These are phyloP conservation scores for Raphanus raphanistrum DNA, from an alignment of 345 rosid species.

Conservation along the genomic window DNA sequence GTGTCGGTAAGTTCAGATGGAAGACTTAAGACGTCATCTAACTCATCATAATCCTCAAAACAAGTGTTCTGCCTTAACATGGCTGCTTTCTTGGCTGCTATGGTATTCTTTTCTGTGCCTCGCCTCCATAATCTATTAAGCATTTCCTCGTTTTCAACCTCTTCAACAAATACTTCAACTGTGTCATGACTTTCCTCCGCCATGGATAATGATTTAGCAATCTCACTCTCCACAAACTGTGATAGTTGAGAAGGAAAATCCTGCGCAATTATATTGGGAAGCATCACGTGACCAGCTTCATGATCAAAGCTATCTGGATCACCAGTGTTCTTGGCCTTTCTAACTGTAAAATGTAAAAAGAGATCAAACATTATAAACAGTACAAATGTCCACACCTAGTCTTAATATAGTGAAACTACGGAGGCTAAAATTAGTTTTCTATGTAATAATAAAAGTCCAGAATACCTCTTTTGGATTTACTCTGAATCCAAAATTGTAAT, in stretches of 20 bases:
- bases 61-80: constrained; percentile 66
- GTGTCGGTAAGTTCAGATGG: constrained; percentile 43
- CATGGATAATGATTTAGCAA: constrained; percentile 43
- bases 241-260: constrained; percentile 72
- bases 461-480: constrained; percentile 54
- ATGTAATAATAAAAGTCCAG: too few relatives aligned
- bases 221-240: constrained; percentile 76
- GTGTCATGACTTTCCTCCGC: constrained; percentile 48
- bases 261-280: constrained; percentile 70
- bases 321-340: constrained; percentile 28
- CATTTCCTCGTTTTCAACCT: constrained; percentile 44
- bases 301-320: constrained; percentile 51
- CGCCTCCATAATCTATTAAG: constrained; percentile 38
- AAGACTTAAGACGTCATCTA: constrained; percentile 27
- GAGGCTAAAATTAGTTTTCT: neutral
- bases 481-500: constrained; percentile 90
- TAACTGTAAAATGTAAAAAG: constrained; percentile 44
- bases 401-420: neutral
- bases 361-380: constrained; percentile 12
- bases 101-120: constrained; percentile 40
- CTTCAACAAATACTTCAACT: constrained; percentile 44
- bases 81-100: constrained; percentile 74
- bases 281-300: constrained; percentile 55
- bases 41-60: constrained; percentile 46
- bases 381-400: neutral